phyloP scores from a whole-genome alignment of 1,284 basidiomycete species.

The Rhodotorula glutinis region DNA sequence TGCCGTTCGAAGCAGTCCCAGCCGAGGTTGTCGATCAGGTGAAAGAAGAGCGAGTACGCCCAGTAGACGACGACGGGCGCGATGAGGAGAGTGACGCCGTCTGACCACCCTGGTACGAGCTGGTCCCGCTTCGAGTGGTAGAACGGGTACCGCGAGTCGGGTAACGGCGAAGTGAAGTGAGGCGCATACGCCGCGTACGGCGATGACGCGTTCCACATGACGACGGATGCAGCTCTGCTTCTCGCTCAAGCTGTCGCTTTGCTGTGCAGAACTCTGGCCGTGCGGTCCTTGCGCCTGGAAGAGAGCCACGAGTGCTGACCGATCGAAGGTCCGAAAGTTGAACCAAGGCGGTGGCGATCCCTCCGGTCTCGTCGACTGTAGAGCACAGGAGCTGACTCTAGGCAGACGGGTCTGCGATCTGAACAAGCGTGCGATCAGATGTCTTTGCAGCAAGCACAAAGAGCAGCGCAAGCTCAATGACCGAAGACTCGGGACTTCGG shows the following conservation, averaged over 20 bases:
- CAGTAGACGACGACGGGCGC: constrained; percentile 86
- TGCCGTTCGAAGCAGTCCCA: constrained; percentile 78
- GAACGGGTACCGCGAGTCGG: constrained; percentile 17
- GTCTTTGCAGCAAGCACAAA: no score
- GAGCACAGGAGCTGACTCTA: no score
- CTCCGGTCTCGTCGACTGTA: background rate
- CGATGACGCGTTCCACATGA: constrained; percentile 24
- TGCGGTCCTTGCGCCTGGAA: no score
- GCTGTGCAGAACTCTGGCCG: no score
- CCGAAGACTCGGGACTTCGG: background rate
- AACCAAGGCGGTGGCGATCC: background rate
- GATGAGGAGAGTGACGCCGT: constrained; percentile 69
- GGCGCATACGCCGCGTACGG: constrained; percentile 16
- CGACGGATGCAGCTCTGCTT: background rate
- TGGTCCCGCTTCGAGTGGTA: constrained; percentile 50
- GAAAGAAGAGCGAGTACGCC: constrained; percentile 74
- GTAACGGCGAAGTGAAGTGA: background rate
- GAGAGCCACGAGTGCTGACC: no score
- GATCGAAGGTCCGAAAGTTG: no score
- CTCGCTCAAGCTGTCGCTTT: no score
- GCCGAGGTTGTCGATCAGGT: constrained; percentile 64
- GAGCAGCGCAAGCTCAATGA: background rate
- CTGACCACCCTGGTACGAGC: constrained; percentile 63
- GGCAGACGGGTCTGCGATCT: no score
- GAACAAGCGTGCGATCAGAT: no score